Conservation (phyloP, 225 moss, liverwort and hornwort species). For the Anthoceros angustus region DNA sequence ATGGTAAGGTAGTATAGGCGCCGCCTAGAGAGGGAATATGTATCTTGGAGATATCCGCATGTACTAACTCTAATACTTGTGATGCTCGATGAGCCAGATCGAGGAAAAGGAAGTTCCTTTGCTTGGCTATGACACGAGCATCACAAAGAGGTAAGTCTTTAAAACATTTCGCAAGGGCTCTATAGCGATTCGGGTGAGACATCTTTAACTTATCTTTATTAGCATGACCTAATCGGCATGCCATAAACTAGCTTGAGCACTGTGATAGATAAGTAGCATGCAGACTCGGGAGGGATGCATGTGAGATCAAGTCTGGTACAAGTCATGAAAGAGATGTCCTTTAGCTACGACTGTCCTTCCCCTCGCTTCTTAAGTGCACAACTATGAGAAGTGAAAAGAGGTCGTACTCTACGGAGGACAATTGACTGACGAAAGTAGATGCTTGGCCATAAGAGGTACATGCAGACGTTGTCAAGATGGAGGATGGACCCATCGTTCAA, state of each 20-base stretch:
- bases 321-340: constrained; percentile 1
- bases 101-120: neutral
- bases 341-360: neutral
- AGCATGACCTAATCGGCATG: constrained; percentile 2
- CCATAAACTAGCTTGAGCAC: neutral
- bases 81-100: neutral
- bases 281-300: neutral
- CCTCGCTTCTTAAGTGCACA: constrained; percentile 2
- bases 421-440: too few species aligned
- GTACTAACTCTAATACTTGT: neutral
- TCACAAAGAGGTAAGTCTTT: neutral
- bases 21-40: neutral
- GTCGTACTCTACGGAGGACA: too few species aligned
- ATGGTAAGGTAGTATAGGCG: too few species aligned
- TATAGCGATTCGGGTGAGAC: neutral
- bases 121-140: too few species aligned
- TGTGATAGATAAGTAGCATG: neutral
- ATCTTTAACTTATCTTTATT: neutral
- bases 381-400: neutral
- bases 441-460: too few species aligned
- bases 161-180: neutral
- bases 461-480: neutral
- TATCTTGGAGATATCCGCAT: neutral
- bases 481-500: neutral
- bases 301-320: neutral